Evolutionary conservation across 169 alveolate species (phyloP).

Genomic region (Miamiensis avidus): DNA sequence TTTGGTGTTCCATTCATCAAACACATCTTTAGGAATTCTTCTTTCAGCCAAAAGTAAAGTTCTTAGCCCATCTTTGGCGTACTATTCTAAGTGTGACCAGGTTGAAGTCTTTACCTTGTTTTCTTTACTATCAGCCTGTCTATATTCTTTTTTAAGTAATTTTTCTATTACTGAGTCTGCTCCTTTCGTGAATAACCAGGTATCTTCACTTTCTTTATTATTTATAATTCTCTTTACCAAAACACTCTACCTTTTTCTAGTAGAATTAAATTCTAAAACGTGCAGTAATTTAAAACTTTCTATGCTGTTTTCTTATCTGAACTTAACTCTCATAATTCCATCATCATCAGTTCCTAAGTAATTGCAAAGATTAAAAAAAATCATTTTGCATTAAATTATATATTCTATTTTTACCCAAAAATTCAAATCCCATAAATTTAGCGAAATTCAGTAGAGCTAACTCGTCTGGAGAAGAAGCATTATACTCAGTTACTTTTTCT

Average conservation of each 20-base stretch:
- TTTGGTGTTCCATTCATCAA: conserved; percentile 71
- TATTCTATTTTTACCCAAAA: conserved; percentile 37
- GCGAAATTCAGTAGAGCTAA: conserved; percentile 87
- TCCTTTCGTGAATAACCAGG: conserved; percentile 71
- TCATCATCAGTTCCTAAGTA: conserved; percentile 53
- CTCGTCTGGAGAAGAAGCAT: conserved; percentile 92
- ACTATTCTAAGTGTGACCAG: conserved; percentile 75
- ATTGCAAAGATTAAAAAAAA: too few relatives aligned
- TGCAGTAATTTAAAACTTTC: conserved; percentile 83
- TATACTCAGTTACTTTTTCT: conserved; percentile 55
- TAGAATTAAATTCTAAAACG: conserved; percentile 91
- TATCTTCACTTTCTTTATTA: conserved; percentile 28
- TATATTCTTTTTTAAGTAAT: neutral
- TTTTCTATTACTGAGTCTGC: conserved; percentile 78
- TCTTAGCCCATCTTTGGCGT: conserved; percentile 93
- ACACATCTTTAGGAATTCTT: conserved; percentile 76
- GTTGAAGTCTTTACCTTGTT: conserved; percentile 46
- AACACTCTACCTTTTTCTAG: conserved; percentile 95
- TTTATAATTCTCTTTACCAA: conserved; percentile 64
- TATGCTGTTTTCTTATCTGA: conserved; percentile 20
- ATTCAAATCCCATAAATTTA: conserved; percentile 64
- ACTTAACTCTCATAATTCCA: conserved; percentile 28
- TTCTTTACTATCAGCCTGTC: conserved; percentile 36
- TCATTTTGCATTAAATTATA: too few relatives aligned
- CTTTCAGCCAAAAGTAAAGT: conserved; percentile 94